Base-by-base conservation (phyloP, 805 yeast genomes). In the Metschnikowia anglica region DNA sequence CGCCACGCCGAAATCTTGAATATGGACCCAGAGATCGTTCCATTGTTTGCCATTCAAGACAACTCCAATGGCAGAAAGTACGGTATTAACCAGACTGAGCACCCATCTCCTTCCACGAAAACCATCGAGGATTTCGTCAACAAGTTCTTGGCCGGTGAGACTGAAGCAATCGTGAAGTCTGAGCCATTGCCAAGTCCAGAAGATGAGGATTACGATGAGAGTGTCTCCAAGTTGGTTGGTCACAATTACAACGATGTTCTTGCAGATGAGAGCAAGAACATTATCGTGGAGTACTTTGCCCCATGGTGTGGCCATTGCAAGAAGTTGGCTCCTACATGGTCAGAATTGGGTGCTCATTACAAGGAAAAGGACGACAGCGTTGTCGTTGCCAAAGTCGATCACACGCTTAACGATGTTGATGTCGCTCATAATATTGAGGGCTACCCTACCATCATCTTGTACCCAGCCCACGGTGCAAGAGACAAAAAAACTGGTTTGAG, bases 241-340 rank as follows among this genome's bases (percentile, higher is more conserved):
- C 77, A 81, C 69, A 88, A 81, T 60, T 93, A 88, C 68, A 84
- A 85, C 38, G 79, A 75, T 25, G 68, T 88, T 46, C 76, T 88
- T 40, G 66, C 65, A 23, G 81, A 82, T 56, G 39, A 59, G 53
- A 44, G 63, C 34, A 84, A 81, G 70, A 91, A 85, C 61, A 83
- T 86, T 27, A 68, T 90, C 44, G 96, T 91, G 43, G 86, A 88
- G 72, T 91, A 90, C 70, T 90, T 87, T 61, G 97, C 98, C 37
- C 95, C 95, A 70, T 90, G 97, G 97, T 89, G 96, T 74, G 95
- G 96, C 35, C 96, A 89, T 75, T 88, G 97, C 75, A 88, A 88
- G 76, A 86, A 79, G 68, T 76, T 89, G 63, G 91, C 91, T 39
- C 96, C 97, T 60, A 75, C 73, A 45, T 91, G 81, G 74, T 95